phyloP scores from a whole-genome alignment of 805 yeast species.

The Wickerhamiella alocasiicola region DNA sequence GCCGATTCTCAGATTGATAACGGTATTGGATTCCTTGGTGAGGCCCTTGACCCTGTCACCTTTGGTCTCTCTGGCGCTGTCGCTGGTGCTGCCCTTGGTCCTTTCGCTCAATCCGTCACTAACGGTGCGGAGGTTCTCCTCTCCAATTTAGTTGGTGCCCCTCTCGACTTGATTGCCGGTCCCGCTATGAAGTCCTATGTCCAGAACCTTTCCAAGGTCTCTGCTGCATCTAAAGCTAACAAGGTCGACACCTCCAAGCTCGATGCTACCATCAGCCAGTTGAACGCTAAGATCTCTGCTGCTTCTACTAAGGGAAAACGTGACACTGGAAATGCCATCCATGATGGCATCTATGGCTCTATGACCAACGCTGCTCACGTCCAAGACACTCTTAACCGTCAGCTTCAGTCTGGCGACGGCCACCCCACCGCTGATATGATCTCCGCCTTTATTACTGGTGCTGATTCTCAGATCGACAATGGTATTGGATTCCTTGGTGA shows the following conservation, averaged over 20 bases:
- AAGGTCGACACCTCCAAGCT: slow-evolving; percentile 13
- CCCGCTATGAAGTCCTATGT: slow-evolving; percentile 14
- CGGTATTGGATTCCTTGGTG: slow-evolving; percentile 18
- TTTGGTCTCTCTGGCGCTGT: slow-evolving; percentile 22
- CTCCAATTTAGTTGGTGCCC: slow-evolving; percentile 22
- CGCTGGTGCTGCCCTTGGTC: slow-evolving; percentile 22
- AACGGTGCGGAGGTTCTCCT: slow-evolving; percentile 26
- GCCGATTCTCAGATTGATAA: slow-evolving; percentile 28
- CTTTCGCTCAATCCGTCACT: slow-evolving; percentile 24
- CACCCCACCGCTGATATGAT: too few species aligned
- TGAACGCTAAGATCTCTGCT: slow-evolving; percentile 4
- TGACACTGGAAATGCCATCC: too few species aligned
- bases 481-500: slow-evolving; percentile 14
- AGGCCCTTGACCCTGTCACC: slow-evolving; percentile 19
- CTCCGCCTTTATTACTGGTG: too few species aligned
- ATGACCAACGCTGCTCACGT: too few species aligned
- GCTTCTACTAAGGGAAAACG: too few species aligned
- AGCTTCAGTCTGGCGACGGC: too few species aligned
- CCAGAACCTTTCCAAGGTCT: slow-evolving; percentile 14
- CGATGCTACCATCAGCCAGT: slow-evolving; percentile 3
- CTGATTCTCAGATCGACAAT: too few species aligned
- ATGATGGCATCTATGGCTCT: too few species aligned
- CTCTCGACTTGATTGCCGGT: slow-evolving; percentile 12
- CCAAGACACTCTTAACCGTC: slow-evolving; percentile 16
- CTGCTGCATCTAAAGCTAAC: slow-evolving; percentile 13